These are phyloP conservation scores for Plasmodium falciparum DNA, from an alignment of 169 alveolate genomes.

Conservation along the genomic window DNA sequence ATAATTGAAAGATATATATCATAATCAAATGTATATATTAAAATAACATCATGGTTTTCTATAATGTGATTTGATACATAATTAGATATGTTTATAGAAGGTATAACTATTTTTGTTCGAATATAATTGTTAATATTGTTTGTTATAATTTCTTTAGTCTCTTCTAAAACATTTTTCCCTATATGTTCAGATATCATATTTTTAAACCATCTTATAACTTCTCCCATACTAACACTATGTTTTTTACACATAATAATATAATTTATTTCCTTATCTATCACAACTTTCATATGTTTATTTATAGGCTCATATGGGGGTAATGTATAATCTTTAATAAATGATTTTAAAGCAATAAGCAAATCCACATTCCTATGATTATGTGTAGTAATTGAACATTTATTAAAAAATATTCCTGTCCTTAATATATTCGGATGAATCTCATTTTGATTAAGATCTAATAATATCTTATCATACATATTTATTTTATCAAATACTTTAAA, in stretches of 20 bases:
- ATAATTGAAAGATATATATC: conserved; percentile 68
- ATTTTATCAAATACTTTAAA: conserved; percentile 58
- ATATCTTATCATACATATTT: conserved; percentile 71
- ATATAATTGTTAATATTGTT: conserved; percentile 73
- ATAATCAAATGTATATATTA: conserved; percentile 75
- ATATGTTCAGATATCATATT: conserved; percentile 69
- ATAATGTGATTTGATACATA: conserved; percentile 55
- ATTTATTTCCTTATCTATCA: conserved; percentile 79
- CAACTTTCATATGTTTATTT: conserved; percentile 79
- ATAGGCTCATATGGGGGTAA: conserved; percentile 83
- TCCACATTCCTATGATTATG: conserved; percentile 80
- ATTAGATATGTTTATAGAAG: conserved; percentile 67
- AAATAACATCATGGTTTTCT: conserved; percentile 35
- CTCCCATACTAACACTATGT: conserved; percentile 84
- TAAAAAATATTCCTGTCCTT: conserved; percentile 82
- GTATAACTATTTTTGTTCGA: conserved; percentile 68
- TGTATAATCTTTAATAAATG: conserved; percentile 80
- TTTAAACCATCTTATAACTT: conserved; percentile 83
- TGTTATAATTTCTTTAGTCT: conserved; percentile 57
- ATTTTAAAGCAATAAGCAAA: conserved; percentile 78
- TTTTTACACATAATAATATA: conserved; percentile 81
- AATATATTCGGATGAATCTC: conserved; percentile 81
- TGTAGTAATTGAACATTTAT: conserved; percentile 71
- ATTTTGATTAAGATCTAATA: conserved; percentile 75
- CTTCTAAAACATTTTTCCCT: conserved; percentile 53